These are phyloP conservation scores for Pyricularia sp. DNA, from an alignment of 2,329 filamentous ascomycete genomes.

Conservation along the genomic window DNA sequence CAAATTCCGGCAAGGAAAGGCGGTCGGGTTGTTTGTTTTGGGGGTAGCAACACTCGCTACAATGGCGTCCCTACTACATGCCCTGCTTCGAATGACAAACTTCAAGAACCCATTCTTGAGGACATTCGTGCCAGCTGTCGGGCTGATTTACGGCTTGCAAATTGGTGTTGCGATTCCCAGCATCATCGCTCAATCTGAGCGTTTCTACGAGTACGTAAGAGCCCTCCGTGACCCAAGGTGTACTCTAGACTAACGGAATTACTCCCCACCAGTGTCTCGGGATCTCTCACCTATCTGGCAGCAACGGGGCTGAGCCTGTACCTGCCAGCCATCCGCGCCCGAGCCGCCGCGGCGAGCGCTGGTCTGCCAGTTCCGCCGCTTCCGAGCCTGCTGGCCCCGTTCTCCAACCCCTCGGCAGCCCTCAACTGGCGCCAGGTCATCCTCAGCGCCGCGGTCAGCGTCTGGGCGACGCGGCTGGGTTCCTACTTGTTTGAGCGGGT, in stretches of 20 bases:
- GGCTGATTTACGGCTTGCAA: constrained; percentile 55
- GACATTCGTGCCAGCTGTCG: constrained; percentile 51
- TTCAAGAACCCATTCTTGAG: constrained; percentile 53
- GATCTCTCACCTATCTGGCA: constrained; percentile 56
- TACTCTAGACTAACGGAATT: background rate
- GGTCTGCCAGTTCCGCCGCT: constrained; percentile 19
- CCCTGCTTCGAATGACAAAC: constrained; percentile 49
- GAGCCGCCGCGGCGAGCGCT: constrained; percentile 32
- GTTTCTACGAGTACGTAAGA: constrained; percentile 47
- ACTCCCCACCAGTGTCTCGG: constrained; percentile 32
- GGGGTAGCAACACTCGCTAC: background rate
- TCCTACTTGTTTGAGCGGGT: constrained; percentile 55
- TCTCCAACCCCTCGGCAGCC: constrained; percentile 28
- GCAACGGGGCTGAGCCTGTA: constrained; percentile 54
- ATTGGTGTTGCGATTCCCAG: constrained; percentile 53
- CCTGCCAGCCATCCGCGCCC: constrained; percentile 48
- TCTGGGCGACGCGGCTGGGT: constrained; percentile 57
- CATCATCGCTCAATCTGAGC: constrained; percentile 49
- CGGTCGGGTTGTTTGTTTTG: background rate
- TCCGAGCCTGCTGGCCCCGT: constrained; percentile 34
- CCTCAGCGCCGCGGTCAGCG: constrained; percentile 26
- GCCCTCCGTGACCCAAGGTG: background rate
- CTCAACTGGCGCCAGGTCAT: constrained; percentile 51
- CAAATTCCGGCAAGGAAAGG: background rate
- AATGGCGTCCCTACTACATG: constrained; percentile 19